Percentiles rank a stretch among this genome's conserved stretches.
Evolutionary conservation across 495 filamentous ascomycete species (phyloP).

Genomic region (Podospora conica): DNA sequence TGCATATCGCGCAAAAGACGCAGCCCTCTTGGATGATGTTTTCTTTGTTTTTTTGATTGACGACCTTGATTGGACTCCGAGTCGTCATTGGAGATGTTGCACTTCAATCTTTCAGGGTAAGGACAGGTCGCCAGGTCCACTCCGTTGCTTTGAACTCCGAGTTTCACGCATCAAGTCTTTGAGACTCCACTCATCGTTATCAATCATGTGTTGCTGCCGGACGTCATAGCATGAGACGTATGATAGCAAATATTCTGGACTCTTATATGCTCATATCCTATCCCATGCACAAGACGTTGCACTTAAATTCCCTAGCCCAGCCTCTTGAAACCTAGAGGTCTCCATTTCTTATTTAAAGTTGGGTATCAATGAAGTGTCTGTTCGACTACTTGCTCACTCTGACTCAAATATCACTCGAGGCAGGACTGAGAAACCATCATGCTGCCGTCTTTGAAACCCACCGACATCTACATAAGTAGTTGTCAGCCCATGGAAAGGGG

Average conservation of each 20-base stretch:
- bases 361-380: too few relatives aligned
- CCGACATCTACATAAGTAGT: too few relatives aligned
- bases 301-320: background rate
- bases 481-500: background rate
- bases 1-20: background rate
- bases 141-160: too few relatives aligned
- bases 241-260: background rate
- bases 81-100: too few relatives aligned
- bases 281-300: too few relatives aligned
- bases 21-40: background rate
- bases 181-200: background rate
- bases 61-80: too few relatives aligned
- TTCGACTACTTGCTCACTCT: too few relatives aligned
- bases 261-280: background rate
- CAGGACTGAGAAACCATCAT: too few relatives aligned
- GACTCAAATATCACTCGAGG: too few relatives aligned
- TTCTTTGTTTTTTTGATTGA: background rate
- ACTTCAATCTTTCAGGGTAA: background rate
- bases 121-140: background rate
- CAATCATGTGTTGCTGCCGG: background rate
- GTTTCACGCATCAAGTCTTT: background rate
- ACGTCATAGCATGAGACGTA: background rate
- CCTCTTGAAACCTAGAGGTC: background rate
- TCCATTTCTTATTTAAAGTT: too few relatives aligned
- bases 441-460: too few relatives aligned